Evolutionary conservation across 2,329 filamentous ascomycete genomes (phyloP).

Genomic region (Neofusicoccum sp.): DNA sequence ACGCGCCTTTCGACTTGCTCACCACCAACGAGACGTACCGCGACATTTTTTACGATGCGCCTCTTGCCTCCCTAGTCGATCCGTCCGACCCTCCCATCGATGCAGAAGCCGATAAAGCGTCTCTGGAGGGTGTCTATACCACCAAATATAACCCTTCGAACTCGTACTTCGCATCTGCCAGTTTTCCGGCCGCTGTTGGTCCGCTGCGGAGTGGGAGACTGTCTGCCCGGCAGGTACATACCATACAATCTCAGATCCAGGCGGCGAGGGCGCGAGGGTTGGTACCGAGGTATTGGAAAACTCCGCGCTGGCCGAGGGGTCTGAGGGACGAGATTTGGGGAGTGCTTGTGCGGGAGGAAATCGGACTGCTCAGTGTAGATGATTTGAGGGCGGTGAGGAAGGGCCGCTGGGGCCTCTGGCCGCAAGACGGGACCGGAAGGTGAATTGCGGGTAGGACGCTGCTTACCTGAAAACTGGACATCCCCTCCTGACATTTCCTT

Average conservation of each 20-base stretch:
- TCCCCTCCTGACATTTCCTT: too few relatives aligned
- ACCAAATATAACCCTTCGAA: conserved; percentile 63
- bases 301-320: conserved; percentile 58
- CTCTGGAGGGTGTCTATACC: conserved; percentile 50
- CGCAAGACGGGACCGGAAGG: background rate
- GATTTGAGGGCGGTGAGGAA: conserved; percentile 43
- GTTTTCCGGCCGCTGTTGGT: conserved; percentile 55
- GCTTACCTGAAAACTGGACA: too few relatives aligned
- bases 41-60: conserved; percentile 60
- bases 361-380: conserved; percentile 61
- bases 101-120: conserved; percentile 22
- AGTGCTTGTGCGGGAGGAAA: conserved; percentile 54
- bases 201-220: conserved; percentile 49
- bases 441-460: too few relatives aligned
- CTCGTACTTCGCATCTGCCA: conserved; percentile 67
- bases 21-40: conserved; percentile 51
- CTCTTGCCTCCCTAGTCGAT: conserved; percentile 41
- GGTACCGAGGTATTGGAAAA: conserved; percentile 60
- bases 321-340: conserved; percentile 59
- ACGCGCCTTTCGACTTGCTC: conserved; percentile 54
- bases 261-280: conserved; percentile 55
- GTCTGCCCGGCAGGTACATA: conserved; percentile 46
- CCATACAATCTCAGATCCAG: conserved; percentile 54
- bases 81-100: background rate
- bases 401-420: background rate